These are phyloP conservation scores for Aspergillus versicolor DNA, from an alignment of 2,329 filamentous ascomycete genomes.

Conservation along the genomic window DNA sequence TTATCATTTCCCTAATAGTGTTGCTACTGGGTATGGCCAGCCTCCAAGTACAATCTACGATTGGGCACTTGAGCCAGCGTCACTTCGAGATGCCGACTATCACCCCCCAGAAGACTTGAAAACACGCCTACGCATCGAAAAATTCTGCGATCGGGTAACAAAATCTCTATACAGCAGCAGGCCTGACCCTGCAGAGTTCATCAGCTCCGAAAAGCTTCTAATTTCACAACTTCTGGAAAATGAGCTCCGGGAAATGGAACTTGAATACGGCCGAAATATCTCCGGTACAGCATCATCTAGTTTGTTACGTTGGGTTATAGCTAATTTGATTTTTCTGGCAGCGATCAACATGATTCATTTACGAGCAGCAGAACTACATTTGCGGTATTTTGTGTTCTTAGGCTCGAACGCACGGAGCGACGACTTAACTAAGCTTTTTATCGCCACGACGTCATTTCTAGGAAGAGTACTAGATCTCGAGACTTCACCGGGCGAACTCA, in stretches of 20 bases:
- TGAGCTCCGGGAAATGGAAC: conserved; percentile 51
- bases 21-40: conserved; percentile 64
- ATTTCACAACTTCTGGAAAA: conserved; percentile 45
- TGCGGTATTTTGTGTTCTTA: conserved; percentile 48
- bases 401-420: conserved; percentile 44
- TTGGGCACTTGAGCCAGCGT: conserved; percentile 52
- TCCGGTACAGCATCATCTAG: conserved; percentile 25
- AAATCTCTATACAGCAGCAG: conserved; percentile 56
- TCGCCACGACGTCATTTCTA: conserved; percentile 47
- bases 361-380: conserved; percentile 45
- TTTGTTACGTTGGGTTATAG: conserved; percentile 3
- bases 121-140: conserved; percentile 55
- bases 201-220: conserved; percentile 42
- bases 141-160: conserved; percentile 59
- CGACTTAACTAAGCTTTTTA: conserved; percentile 44
- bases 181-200: conserved; percentile 52
- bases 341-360: conserved; percentile 49
- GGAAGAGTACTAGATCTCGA: conserved; percentile 46
- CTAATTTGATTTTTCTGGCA: conserved; percentile 12
- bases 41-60: conserved; percentile 62
- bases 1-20: conserved; percentile 38
- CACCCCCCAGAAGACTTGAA: conserved; percentile 51
- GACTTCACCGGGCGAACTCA: conserved; percentile 45
- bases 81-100: conserved; percentile 45
- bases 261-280: conserved; percentile 47